Evolutionary conservation across 176 grass and related monocot genomes (phyloP).

Genomic region (Poa pratensis): DNA sequence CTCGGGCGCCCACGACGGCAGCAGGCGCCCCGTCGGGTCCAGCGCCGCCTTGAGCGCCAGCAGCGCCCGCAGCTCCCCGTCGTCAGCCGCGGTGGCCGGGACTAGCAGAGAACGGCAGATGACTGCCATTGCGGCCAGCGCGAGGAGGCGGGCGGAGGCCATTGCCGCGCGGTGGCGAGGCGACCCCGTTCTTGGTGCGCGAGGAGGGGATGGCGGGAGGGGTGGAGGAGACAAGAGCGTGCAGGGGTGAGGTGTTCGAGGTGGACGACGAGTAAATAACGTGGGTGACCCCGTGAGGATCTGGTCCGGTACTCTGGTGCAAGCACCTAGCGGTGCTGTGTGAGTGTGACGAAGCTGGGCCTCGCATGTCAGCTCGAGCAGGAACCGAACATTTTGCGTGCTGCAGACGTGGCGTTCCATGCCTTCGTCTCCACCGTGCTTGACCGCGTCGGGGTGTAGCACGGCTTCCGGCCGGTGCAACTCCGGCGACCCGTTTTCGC

Average conservation of each 20-base stretch:
- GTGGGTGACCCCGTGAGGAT: slow-evolving; percentile 27
- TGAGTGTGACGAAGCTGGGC: background rate
- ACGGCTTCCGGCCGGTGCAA: background rate
- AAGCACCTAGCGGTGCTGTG: background rate
- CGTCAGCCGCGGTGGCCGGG: slow-evolving; percentile 24
- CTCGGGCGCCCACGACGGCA: slow-evolving; percentile 69
- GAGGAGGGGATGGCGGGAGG: background rate
- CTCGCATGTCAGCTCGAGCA: background rate
- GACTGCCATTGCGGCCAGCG: slow-evolving; percentile 23
- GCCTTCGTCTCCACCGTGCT: background rate
- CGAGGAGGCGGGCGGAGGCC: background rate
- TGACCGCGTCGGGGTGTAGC: background rate
- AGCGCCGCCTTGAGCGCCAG: slow-evolving; percentile 69
- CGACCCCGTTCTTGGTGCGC: background rate
- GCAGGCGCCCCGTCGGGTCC: slow-evolving; percentile 59
- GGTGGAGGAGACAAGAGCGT: slow-evolving; percentile 1
- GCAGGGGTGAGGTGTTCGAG: slow-evolving; percentile 45
- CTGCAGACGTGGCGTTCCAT: background rate
- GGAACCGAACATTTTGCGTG: background rate
- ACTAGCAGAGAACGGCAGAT: background rate
- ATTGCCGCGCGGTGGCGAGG: background rate
- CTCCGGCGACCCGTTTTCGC: background rate
- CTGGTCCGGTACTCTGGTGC: background rate
- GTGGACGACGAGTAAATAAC: slow-evolving; percentile 5
- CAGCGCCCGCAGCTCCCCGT: slow-evolving; percentile 63